Evolutionary conservation across 306 rosid species (phyloP).

Genomic region (Inga oerstediana): DNA sequence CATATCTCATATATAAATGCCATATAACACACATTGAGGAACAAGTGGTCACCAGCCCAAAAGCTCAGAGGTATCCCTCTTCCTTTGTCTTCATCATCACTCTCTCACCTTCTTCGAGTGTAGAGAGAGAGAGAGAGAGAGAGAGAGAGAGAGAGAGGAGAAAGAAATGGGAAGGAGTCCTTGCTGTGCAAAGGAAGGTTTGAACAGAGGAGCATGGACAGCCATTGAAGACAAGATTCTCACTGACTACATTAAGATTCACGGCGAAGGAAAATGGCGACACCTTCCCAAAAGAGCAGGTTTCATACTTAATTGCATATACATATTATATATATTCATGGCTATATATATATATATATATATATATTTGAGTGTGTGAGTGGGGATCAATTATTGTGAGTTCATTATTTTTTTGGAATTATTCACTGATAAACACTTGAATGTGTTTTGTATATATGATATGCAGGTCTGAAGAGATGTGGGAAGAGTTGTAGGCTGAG

Average conservation of each 20-base stretch:
- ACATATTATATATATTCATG: too few relatives aligned
- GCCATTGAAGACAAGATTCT: slow-evolving; percentile 53
- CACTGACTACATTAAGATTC: slow-evolving; percentile 35
- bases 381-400: neutral
- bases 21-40: neutral
- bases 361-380: too few relatives aligned
- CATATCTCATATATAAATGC: neutral
- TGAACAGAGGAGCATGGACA: slow-evolving; percentile 64
- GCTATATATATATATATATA: too few relatives aligned
- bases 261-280: slow-evolving; percentile 61
- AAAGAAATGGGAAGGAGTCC: slow-evolving; percentile 54
- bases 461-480: slow-evolving; percentile 40
- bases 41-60: neutral
- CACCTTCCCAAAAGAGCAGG: slow-evolving; percentile 57
- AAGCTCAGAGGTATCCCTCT: neutral
- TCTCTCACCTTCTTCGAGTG: slow-evolving; percentile 1
- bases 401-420: neutral
- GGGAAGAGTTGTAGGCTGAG: slow-evolving; percentile 48
- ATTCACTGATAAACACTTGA: neutral
- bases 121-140: slow-evolving; percentile 24
- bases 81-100: neutral
- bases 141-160: slow-evolving; percentile 17
- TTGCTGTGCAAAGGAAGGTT: slow-evolving; percentile 49
- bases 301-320: neutral
- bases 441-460: neutral